Evolutionary conservation across 345 rosid species (phyloP), one percentile per base, ranked within the genome.

Genomic region (Corymbia maculata): DNA sequence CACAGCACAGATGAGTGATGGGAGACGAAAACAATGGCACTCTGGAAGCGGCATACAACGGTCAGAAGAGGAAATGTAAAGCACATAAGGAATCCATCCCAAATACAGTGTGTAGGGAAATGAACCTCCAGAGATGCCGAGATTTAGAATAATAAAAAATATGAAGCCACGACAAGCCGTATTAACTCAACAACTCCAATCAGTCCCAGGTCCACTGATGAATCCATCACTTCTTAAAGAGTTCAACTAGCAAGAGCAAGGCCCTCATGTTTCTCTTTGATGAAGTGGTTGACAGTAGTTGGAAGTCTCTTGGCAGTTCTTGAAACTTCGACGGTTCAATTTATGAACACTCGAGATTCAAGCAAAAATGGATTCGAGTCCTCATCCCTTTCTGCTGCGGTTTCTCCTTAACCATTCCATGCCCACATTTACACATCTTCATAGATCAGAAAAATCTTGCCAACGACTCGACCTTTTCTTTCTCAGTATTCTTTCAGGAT

Each of bases 1-100:
- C 98, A 90, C 99, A 96, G 17, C 98, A 95, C 3, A 98, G 66
- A 89, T 99, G 96, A 90, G 94, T 96, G 98, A 98, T 95, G 26
- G 82, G 49, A 75, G 82, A 75, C 1, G 7, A 36, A 24, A 70
- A 17, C 80, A 75, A 75, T 75, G 82, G 49, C 82, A 19, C 82
- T 75, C 49, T 75, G 82, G 24, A 75, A 75, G 49, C 49, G 9
- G 47, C 26, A 75, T 9, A 21, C 49, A 75, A 19, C 0, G 7
- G 47, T 75, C 26, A 75, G 82, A 75, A 21, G 47, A 36, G 82
- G 45, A 19, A 75, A 75, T 2, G 26, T 75, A 75, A 75, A 36
- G 82, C 7, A 70, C 47, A 17, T 11, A 36, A 42, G 82, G 28
- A 75, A 19, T 70, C 45, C 22, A 70, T 70, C 45, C 45, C 32